A percentile compares a stretch with the other conserved stretches of the same genome.
Evolutionary conservation across 805 yeast species (phyloP).

Genomic region (Candida nanaspora): DNA sequence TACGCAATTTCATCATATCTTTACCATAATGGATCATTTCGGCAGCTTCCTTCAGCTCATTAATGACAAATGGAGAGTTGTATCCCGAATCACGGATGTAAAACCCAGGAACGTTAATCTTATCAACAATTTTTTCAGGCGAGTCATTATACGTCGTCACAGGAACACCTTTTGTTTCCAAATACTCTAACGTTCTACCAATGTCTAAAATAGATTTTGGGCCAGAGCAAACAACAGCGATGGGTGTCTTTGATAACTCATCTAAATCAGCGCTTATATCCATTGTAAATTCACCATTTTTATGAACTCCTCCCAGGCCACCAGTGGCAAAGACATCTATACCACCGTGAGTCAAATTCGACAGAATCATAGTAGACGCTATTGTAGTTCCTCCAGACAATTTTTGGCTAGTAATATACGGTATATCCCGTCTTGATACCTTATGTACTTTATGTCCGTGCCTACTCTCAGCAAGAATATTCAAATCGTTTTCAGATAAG

Average conservation of each 20-base stretch:
- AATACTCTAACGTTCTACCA: constrained; percentile 71
- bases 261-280: constrained; percentile 86
- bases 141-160: constrained; percentile 55
- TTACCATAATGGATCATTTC: constrained; percentile 42
- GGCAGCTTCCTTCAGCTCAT: constrained; percentile 54
- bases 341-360: constrained; percentile 67
- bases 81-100: constrained; percentile 73
- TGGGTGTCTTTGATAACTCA: constrained; percentile 75
- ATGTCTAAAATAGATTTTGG: constrained; percentile 84
- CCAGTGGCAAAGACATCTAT: constrained; percentile 88
- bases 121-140: too few relatives aligned
- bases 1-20: constrained; percentile 39
- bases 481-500: constrained; percentile 20
- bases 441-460: constrained; percentile 40
- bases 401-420: constrained; percentile 55
- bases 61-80: constrained; percentile 58
- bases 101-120: constrained; percentile 68
- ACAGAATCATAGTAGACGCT: constrained; percentile 80
- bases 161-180: constrained; percentile 88
- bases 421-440: constrained; percentile 76
- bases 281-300: constrained; percentile 66
- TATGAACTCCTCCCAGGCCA: constrained; percentile 88
- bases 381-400: constrained; percentile 87
- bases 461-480: constrained; percentile 7
- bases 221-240: constrained; percentile 88